Conservation (phyloP, 306 rosid species). For the Hippophae rhamnoides region DNA sequence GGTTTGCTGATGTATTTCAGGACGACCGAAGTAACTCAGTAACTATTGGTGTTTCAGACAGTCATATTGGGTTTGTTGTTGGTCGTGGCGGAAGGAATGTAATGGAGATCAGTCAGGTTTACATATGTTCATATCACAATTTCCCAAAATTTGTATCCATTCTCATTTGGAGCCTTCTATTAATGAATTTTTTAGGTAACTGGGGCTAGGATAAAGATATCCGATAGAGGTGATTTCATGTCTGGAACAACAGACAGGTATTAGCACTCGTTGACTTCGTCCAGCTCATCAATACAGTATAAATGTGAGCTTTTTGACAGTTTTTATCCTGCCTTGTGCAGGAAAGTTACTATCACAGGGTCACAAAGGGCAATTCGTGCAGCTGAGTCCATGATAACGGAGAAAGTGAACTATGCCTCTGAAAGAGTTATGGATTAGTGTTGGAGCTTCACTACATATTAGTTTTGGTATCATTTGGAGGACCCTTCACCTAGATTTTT, state of each 20-base stretch:
- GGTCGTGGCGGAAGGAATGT: conserved; percentile 98
- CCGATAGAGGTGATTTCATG: conserved; percentile 94
- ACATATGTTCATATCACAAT: conserved; percentile 11
- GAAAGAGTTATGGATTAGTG: conserved; percentile 60
- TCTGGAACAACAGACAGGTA: conserved; percentile 95
- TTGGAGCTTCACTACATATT: conserved; percentile 17
- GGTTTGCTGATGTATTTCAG: conserved; percentile 31
- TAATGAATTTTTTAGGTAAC: conserved; percentile 42
- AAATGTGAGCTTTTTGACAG: neutral
- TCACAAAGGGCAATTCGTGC: conserved; percentile 82
- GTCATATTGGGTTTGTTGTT: conserved; percentile 87
- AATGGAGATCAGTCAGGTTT: conserved; percentile 90
- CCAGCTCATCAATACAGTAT: neutral
- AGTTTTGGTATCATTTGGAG: conserved; percentile 27
- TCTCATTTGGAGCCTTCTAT: conserved; percentile 17
- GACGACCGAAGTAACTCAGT: conserved; percentile 79
- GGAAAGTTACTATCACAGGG: conserved; percentile 97
- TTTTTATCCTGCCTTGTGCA: conserved; percentile 24
- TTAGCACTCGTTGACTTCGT: neutral
- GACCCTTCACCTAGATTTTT: conserved; percentile 20
- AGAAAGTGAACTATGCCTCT: conserved; percentile 83
- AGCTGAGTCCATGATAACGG: conserved; percentile 87
- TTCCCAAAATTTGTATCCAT: conserved; percentile 6
- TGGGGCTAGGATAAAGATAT: conserved; percentile 98
- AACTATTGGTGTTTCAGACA: conserved; percentile 86